Conservation (phyloP, 257 asterid species). For the Solanum etuberosum region DNA sequence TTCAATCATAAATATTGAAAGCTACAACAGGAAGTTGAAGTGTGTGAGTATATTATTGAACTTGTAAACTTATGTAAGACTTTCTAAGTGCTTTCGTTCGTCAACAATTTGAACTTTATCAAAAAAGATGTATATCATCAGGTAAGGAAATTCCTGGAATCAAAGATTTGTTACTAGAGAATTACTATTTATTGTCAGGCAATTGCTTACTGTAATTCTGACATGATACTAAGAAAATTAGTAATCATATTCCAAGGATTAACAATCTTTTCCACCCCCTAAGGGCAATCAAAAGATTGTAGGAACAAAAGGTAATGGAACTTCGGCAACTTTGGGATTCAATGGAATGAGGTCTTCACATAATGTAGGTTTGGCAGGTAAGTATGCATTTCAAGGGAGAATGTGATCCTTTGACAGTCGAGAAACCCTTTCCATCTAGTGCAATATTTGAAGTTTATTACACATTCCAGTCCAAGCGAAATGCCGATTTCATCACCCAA, state of each 20-base stretch:
- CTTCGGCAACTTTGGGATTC: background rate
- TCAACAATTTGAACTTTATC: background rate
- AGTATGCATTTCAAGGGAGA: background rate
- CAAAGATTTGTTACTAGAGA: background rate
- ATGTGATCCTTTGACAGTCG: background rate
- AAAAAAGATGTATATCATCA: background rate
- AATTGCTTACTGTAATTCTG: background rate
- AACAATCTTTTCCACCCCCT: background rate
- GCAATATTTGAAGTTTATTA: background rate
- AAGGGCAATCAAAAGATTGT: background rate
- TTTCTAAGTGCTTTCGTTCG: background rate
- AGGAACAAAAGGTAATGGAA: background rate
- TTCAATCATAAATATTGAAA: background rate
- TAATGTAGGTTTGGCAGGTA: background rate
- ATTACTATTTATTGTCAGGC: background rate
- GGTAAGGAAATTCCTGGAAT: background rate
- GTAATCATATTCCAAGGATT: background rate
- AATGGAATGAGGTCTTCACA: background rate
- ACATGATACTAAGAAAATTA: background rate
- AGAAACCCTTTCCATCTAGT: background rate
- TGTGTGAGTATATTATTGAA: background rate
- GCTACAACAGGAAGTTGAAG: background rate
- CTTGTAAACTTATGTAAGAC: background rate
- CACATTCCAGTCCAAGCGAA: background rate
- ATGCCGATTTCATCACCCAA: background rate